phyloP scores from a whole-genome alignment of 106 monocot genomes.

The Phalaenopsis aphrodite region DNA sequence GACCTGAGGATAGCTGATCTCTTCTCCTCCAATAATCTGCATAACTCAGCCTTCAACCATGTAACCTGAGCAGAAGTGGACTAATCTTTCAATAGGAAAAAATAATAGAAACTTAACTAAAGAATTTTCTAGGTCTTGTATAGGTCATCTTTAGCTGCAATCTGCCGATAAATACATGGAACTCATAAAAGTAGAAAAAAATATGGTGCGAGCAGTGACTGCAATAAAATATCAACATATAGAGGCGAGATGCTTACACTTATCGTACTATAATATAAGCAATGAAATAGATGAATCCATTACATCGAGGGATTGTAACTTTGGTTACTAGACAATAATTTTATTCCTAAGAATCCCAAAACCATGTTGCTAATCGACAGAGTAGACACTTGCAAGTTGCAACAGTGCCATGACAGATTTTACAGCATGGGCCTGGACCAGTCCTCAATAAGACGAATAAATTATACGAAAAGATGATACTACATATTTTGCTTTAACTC shows the following conservation, averaged over 20 bases:
- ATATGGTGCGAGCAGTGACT: not conserved
- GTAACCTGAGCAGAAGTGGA: constrained; percentile 34
- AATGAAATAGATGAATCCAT: not conserved
- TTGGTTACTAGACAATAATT: not conserved
- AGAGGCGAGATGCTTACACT: not conserved
- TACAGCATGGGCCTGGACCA: not conserved
- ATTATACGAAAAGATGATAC: too few species aligned
- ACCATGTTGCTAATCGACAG: not conserved
- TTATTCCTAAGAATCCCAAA: not conserved
- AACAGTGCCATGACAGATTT: not conserved
- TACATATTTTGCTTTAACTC: too few species aligned
- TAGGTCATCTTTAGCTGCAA: not conserved
- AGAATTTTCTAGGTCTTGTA: not conserved
- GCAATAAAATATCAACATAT: not conserved
- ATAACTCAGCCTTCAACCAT: constrained; percentile 82
- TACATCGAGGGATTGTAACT: not conserved
- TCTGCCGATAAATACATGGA: not conserved
- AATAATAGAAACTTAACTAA: not conserved
- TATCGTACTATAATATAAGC: not conserved
- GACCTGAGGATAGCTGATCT: constrained; percentile 80
- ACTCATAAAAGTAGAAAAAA: not conserved
- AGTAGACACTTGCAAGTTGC: not conserved
- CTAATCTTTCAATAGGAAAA: not conserved
- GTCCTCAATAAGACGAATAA: not conserved
- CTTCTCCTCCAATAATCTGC: constrained; percentile 77